Evolutionary conservation across 768 basidiomycete genomes (phyloP).

Genomic region (Candolleomyces eurysporus): DNA sequence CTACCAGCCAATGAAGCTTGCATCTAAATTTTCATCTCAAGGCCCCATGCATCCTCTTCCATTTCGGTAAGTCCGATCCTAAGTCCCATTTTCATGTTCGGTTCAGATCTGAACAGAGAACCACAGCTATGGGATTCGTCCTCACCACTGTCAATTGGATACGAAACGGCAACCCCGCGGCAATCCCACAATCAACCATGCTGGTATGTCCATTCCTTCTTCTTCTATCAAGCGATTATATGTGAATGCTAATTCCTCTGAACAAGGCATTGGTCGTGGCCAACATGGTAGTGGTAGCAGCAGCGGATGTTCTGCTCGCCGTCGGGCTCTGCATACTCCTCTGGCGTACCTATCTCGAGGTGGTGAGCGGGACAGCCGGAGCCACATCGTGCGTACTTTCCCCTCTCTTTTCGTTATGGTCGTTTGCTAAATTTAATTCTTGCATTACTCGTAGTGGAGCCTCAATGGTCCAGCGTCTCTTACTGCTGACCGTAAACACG

Average conservation of each 20-base stretch:
- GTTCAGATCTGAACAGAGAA: too few species aligned
- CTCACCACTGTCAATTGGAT: too few species aligned
- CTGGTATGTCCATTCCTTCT: background rate
- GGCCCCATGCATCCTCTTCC: too few species aligned
- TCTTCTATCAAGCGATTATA: background rate
- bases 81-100: too few species aligned
- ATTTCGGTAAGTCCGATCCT: too few species aligned
- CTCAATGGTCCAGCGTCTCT: background rate
- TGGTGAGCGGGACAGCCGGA: background rate
- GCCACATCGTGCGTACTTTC: background rate
- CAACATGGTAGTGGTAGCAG: background rate
- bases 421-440: background rate
- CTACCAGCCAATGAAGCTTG: too few species aligned
- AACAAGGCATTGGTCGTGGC: background rate
- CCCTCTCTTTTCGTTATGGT: background rate
- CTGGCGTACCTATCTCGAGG: background rate
- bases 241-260: background rate
- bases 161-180: too few species aligned
- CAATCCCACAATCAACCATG: too few species aligned
- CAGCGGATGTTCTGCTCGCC: background rate
- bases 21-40: too few species aligned
- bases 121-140: too few species aligned
- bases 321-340: background rate
- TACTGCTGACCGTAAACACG: background rate
- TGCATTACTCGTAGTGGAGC: background rate